Evolutionary conservation across 2,329 filamentous ascomycete species (phyloP), one percentile per base, ranked within the genome.

Genomic region (Thielaviopsis ethacetica): DNA sequence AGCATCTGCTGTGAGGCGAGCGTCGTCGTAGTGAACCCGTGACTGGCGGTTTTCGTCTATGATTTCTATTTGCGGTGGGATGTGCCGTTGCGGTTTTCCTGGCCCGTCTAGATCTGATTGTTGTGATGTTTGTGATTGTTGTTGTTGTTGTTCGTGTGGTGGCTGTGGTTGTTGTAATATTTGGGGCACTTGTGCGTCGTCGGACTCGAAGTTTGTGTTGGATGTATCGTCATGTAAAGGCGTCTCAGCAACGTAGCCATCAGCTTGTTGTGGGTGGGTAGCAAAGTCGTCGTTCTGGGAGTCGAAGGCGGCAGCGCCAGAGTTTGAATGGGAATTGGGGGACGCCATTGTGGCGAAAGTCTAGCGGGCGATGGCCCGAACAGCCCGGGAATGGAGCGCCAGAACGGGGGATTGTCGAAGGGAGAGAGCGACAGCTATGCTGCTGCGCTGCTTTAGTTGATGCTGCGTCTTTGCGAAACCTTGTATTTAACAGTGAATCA

Each of bases 321-420:
- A 21, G 44, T 21, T 49, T 19, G 41, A 7, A 24, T 55, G 6
- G 21, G 53, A n/a, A 30, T 61, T 50, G 27, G 51, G 52, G 19
- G 51, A 61, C 6, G 59, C 52, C 59, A 61, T 61, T 5, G 55
- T 55, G 55, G 55, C 47, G 58, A 61, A 41, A 55, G 44, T 56
- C 59, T 61, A 61, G 53, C 60, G 60, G 60, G 60, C 60, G 57
- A 51, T 59, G 47, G 57, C 60, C 60, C 60, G 60, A 34, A 61
- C 57, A 61, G 60, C 60, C 57, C 60, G 57, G 60, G 56, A 61
- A 59, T 61, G 56, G 56, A 59, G 57, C 56, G 57, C 60, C 60
- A 61, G 53, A 17, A 56, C 60, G 53, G 57, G 56, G 56, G 60
- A 61, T 61, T 61, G 60, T 41, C 55, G 15, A 57, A 61, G 56